phyloP scores from a whole-genome alignment of 495 filamentous ascomycete species.

The Hypoxylon intermedium region DNA sequence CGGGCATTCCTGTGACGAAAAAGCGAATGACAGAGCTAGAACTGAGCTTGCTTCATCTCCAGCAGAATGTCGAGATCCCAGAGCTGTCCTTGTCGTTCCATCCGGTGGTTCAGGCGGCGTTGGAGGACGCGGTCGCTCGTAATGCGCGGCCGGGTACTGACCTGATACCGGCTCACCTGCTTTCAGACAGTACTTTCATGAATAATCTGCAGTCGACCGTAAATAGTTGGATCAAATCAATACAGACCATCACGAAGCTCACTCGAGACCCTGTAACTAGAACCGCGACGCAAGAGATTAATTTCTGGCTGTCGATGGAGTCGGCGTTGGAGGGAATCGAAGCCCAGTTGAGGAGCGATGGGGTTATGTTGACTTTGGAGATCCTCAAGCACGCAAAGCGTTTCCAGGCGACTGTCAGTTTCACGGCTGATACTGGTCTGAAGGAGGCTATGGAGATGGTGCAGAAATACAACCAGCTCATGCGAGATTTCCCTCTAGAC shows the following conservation, averaged over 20 bases:
- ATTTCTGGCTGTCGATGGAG: slow-evolving; percentile 98
- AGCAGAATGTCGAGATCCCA: slow-evolving; percentile 98
- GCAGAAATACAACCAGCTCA: slow-evolving; percentile 97
- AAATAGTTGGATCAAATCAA: slow-evolving; percentile 97
- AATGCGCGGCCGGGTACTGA: slow-evolving; percentile 74
- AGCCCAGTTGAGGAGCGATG: slow-evolving; percentile 82
- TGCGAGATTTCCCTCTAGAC: slow-evolving; percentile 96
- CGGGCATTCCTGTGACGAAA: slow-evolving; percentile 93
- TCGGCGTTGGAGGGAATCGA: slow-evolving; percentile 88
- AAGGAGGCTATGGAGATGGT: slow-evolving; percentile 94
- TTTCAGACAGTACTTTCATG: slow-evolving; percentile 86
- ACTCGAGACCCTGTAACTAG: slow-evolving; percentile 85
- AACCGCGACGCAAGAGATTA: slow-evolving; percentile 94
- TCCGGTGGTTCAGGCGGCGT: slow-evolving; percentile 80
- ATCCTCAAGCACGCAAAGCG: slow-evolving; percentile 94
- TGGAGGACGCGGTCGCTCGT: slow-evolving; percentile 73
- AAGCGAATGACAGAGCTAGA: slow-evolving; percentile 94
- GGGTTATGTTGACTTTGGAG: slow-evolving; percentile 90
- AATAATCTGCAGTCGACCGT: slow-evolving; percentile 93
- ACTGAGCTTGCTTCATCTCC: slow-evolving; percentile 84
- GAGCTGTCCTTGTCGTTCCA: slow-evolving; percentile 84
- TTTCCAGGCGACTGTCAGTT: slow-evolving; percentile 95
- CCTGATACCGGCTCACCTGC: slow-evolving; percentile 70
- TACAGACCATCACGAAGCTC: slow-evolving; percentile 95
- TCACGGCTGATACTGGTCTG: slow-evolving; percentile 90